These are phyloP conservation scores for Botrytis hyacinthi DNA, from an alignment of 2,329 filamentous ascomycete species.

Conservation along the genomic window DNA sequence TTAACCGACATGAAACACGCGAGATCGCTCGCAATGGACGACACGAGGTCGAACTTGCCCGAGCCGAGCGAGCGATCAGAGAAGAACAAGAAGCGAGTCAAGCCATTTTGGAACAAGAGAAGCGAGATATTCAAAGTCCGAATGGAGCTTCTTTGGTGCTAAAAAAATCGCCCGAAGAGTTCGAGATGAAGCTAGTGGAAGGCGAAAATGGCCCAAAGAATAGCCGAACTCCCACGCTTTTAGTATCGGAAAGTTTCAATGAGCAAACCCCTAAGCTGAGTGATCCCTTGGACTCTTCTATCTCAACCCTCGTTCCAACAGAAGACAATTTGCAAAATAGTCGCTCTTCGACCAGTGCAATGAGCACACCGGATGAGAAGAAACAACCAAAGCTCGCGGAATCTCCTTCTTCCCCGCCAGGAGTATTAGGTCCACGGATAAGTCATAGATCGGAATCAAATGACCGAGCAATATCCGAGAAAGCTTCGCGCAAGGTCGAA, in stretches of 20 bases:
- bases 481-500: conserved; percentile 12
- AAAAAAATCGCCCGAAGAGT: conserved; percentile 5
- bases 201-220: neutral
- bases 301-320: neutral
- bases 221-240: neutral
- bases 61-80: conserved; percentile 40
- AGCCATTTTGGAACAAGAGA: conserved; percentile 17
- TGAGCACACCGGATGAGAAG: conserved; percentile 27
- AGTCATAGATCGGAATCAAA: conserved; percentile 1
- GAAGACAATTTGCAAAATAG: conserved; percentile 22
- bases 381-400: conserved; percentile 17
- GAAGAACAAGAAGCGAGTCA: conserved; percentile 36
- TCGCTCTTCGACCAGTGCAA: conserved; percentile 19
- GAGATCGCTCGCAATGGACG: conserved; percentile 58
- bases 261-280: neutral
- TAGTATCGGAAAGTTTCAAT: neutral
- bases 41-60: conserved; percentile 46
- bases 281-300: neutral
- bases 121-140: neutral
- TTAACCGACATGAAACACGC: conserved; percentile 59
- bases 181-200: neutral
- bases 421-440: neutral
- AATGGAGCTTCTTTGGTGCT: neutral
- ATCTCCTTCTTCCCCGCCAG: neutral
- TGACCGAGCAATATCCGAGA: conserved; percentile 22